Evolutionary conservation across 306 rosid species (phyloP).

Genomic region (Psophocarpus tetragonolobus): DNA sequence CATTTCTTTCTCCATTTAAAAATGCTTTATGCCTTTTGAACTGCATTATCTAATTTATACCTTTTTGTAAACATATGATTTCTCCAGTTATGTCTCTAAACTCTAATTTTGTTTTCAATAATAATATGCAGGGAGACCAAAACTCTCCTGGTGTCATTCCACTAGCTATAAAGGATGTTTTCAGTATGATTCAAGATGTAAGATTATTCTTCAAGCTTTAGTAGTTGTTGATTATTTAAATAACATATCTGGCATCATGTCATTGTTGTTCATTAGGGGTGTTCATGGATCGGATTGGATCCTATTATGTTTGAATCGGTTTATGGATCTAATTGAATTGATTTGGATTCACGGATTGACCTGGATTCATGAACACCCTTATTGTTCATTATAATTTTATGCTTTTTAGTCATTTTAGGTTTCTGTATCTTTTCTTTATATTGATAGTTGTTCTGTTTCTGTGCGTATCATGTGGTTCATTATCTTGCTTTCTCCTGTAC

Average conservation of each 20-base stretch:
- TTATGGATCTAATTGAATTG: too few relatives aligned
- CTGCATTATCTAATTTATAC: background rate
- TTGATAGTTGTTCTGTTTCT: background rate
- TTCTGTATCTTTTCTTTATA: background rate
- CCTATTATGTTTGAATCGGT: too few relatives aligned
- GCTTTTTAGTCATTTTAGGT: background rate
- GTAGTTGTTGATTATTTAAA: constrained; percentile 20
- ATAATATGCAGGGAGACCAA: constrained; percentile 86
- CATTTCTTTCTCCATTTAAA: background rate
- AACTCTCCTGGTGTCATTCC: constrained; percentile 92
- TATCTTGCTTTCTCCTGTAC: background rate
- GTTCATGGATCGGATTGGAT: too few relatives aligned
- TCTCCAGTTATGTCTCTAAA: constrained; percentile 4
- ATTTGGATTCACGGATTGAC: too few relatives aligned
- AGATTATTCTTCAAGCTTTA: constrained; percentile 40
- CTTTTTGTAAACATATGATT: background rate
- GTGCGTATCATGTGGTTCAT: background rate
- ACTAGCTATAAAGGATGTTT: constrained; percentile 96
- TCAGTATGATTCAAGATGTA: constrained; percentile 98
- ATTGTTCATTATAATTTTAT: constrained; percentile 14
- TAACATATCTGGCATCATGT: background rate
- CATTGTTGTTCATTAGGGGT: constrained; percentile 19
- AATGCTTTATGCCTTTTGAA: background rate
- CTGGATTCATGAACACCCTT: too few relatives aligned
- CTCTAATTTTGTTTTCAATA: constrained; percentile 22